phyloP scores from a whole-genome alignment of 495 filamentous ascomycete genomes.

The Glarea lozoyensis region DNA sequence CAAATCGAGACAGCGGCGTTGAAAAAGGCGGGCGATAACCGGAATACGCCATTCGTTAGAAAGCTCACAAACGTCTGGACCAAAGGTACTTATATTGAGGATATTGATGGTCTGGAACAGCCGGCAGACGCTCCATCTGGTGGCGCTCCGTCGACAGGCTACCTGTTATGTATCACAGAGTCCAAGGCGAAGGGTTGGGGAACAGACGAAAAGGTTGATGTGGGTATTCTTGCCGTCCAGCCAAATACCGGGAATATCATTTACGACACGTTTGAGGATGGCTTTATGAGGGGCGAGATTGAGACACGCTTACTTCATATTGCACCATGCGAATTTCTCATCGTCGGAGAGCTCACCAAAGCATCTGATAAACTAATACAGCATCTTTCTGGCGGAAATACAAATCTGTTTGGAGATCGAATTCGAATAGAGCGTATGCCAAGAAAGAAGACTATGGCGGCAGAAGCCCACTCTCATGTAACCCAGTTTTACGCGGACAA shows the following conservation, averaged over 20 bases:
- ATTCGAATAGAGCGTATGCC: conserved; percentile 72
- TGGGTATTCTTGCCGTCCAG: conserved; percentile 91
- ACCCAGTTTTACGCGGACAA: conserved; percentile 90
- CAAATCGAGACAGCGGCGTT: conserved; percentile 98
- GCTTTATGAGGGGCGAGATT: conserved; percentile 96
- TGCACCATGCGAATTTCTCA: conserved; percentile 91
- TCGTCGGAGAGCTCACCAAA: conserved; percentile 86
- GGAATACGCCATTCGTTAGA: conserved; percentile 83
- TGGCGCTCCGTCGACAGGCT: conserved; percentile 69
- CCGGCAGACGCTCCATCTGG: conserved; percentile 34
- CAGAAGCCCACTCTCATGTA: conserved; percentile 80
- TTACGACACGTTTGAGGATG: conserved; percentile 94
- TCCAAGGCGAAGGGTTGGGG: conserved; percentile 75
- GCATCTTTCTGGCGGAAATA: conserved; percentile 76
- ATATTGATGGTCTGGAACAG: conserved; percentile 70
- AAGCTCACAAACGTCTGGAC: conserved; percentile 97
- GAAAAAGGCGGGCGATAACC: conserved; percentile 93
- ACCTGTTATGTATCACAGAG: conserved; percentile 89
- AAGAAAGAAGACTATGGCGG: conserved; percentile 74
- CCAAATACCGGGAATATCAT: conserved; percentile 94
- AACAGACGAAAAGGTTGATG: conserved; percentile 86
- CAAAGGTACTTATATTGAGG: conserved; percentile 96
- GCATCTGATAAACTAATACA: conserved; percentile 89
- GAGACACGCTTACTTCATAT: conserved; percentile 93
- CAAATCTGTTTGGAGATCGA: conserved; percentile 88